Evolutionary conservation across 805 yeast species (phyloP), one percentile per base, ranked within the genome.

Genomic region (Metschnikowia gruessii): DNA sequence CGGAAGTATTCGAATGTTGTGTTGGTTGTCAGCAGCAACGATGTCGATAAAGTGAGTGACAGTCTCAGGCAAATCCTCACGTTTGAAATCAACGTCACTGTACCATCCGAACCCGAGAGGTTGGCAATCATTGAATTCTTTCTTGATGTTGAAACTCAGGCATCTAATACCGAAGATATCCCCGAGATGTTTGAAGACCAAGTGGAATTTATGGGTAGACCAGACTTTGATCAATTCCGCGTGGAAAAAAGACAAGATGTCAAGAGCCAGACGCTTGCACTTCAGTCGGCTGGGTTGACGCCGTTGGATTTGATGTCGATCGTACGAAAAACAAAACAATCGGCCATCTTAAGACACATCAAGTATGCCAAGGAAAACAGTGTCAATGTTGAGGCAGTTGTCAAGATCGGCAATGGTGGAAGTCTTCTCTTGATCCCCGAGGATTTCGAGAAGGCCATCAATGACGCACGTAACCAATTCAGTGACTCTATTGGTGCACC

Each of bases 401-500:
- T 75, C 29, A 64, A 72, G 31, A 60, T 73, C n/a, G 72, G 80
- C 2, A 71, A 77, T 52, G 82, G 84, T 3, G 89, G 92, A 2
- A 46, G 62, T 8, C 59, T 85, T 9, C 70, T 69, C 24, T 57
- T 83, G 35, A 70, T 69, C 0, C 83, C 88, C 0, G 74, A 64
- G 3, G 91, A 86, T 59, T 81, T 87, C 59, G 84, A 79, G 43
- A 68, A 62, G 22, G 84, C 96, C 0, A 87, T 90, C 43, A 80
- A 82, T 46, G 83, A 78, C 46, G 97, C 97, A 0, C 74, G 98
- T 59, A 82, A 80, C 58, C 90, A 87, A 61, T 91, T 85, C 64
- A 85, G 96, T 56, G 97, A 89, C 53, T 86, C 97, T 0, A 91
- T 94, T 48, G 98, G 98, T 7, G 98, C 98, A 0, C 99, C 99